A percentile compares a stretch with the other conserved stretches of the same genome.
Conservation (phyloP, 805 yeast species). For the Blastobotrys peoriensis region DNA sequence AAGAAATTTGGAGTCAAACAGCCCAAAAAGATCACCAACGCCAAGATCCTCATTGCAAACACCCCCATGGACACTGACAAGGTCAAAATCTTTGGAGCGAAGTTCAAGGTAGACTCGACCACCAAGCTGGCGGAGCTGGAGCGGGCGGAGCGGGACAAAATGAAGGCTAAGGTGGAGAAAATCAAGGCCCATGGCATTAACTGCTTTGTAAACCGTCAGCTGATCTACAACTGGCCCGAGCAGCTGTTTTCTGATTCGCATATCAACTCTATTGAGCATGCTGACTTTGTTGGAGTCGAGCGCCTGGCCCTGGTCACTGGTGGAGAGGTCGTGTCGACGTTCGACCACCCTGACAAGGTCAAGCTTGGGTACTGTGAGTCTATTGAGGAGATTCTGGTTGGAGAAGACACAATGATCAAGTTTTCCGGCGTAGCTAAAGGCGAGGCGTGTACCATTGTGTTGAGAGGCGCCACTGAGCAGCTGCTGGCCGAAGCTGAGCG, state of each 20-base stretch:
- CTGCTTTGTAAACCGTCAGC: constrained; percentile 90
- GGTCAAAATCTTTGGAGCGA: constrained; percentile 96
- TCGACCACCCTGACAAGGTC: constrained; percentile 84
- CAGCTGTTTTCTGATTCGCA: constrained; percentile 83
- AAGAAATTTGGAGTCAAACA: constrained; percentile 93
- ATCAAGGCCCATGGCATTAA: constrained; percentile 82
- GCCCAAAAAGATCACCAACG: constrained; percentile 77
- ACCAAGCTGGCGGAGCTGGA: constrained; percentile 90
- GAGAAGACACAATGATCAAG: constrained; percentile 84
- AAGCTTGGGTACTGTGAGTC: constrained; percentile 81
- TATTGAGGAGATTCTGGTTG: constrained; percentile 88
- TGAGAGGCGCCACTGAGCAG: constrained; percentile 97
- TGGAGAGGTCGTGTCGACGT: constrained; percentile 96
- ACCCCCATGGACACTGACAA: constrained; percentile 94
- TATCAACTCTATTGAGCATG: constrained; percentile 92
- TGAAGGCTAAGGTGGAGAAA: constrained; percentile 83
- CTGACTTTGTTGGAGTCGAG: constrained; percentile 97
- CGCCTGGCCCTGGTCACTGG: constrained; percentile 95
- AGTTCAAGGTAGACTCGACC: constrained; percentile 93
- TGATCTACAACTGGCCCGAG: constrained; percentile 97
- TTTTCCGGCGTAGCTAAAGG: constrained; percentile 96
- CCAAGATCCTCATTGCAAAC: constrained; percentile 85
- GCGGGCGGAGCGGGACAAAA: constrained; percentile 88
- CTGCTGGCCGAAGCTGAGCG: constrained; percentile 95
- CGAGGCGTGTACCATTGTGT: constrained; percentile 91